phyloP scores from a whole-genome alignment of 2,329 filamentous ascomycete genomes.

The Fusarium pilosicola region DNA sequence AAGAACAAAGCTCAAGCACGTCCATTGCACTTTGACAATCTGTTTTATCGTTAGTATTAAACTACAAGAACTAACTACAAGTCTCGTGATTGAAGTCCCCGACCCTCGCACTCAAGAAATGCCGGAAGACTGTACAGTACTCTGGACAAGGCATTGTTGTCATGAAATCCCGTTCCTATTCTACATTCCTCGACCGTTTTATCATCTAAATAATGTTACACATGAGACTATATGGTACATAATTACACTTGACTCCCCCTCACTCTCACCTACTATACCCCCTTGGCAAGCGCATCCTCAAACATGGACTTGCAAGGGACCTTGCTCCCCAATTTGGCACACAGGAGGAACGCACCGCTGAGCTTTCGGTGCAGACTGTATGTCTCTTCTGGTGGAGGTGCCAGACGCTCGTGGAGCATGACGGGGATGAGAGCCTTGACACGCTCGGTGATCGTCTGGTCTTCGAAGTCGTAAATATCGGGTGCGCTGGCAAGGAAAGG shows the following conservation, averaged over 20 bases:
- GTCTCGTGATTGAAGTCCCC: neutral
- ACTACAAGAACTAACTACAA: neutral
- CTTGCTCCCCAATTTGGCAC: slow-evolving; percentile 83
- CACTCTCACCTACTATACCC: slow-evolving; percentile 41
- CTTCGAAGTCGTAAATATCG: slow-evolving; percentile 87
- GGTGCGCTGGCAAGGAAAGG: slow-evolving; percentile 83
- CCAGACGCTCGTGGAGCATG: slow-evolving; percentile 89
- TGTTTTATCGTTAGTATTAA: neutral
- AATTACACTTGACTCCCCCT: neutral
- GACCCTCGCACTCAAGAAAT: neutral
- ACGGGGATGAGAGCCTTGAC: slow-evolving; percentile 89
- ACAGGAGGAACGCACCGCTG: slow-evolving; percentile 93
- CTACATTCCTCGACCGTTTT: slow-evolving; percentile 9
- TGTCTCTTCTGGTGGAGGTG: slow-evolving; percentile 95
- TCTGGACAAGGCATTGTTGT: neutral
- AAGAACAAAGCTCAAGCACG: neutral
- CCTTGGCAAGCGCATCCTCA: slow-evolving; percentile 59
- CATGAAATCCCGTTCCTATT: slow-evolving; percentile 10
- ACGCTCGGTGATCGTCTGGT: slow-evolving; percentile 96
- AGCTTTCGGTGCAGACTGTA: slow-evolving; percentile 95
- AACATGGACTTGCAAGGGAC: slow-evolving; percentile 88
- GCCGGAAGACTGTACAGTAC: too few species aligned
- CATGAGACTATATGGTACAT: slow-evolving; percentile 24
- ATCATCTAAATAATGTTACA: slow-evolving; percentile 35
- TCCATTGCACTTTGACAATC: neutral